Evolutionary conservation across 129 eudicot species (phyloP).

Genomic region (Dittrichia graveolens): DNA sequence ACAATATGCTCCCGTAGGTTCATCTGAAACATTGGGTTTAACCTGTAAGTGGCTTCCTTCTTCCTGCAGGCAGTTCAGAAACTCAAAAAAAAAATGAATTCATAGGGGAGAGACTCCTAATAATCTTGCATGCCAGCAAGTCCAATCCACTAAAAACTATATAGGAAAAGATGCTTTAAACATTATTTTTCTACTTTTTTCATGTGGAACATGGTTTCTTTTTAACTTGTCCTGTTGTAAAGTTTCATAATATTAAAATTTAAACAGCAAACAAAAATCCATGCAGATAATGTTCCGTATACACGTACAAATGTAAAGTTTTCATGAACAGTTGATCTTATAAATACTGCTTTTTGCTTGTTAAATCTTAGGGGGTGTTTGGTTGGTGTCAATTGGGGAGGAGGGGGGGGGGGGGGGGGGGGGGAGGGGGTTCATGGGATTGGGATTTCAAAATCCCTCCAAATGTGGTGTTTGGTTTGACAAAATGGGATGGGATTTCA

Average conservation of each 20-base stretch:
- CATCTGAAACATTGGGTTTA: constrained; percentile 67
- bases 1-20: constrained; percentile 83
- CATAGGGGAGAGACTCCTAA: constrained; percentile 12
- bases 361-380: too few species aligned
- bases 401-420: too few species aligned
- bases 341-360: neutral
- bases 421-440: too few species aligned
- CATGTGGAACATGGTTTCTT: neutral
- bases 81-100: constrained; percentile 19
- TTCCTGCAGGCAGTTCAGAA: constrained; percentile 57
- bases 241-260: constrained; percentile 8
- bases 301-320: constrained; percentile 14
- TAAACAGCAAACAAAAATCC: neutral
- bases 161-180: constrained; percentile 6
- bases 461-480: too few species aligned
- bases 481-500: too few species aligned
- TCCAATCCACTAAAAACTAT: constrained; percentile 10
- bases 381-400: too few species aligned
- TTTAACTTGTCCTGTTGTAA: constrained; percentile 2
- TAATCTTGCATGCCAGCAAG: constrained; percentile 18
- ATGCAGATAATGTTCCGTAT: neutral
- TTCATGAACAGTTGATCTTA: constrained; percentile 3
- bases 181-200: constrained; percentile 8
- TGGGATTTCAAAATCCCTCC: too few species aligned
- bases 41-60: constrained; percentile 66